Percentiles rank a stretch among this genome's conserved stretches.
Conservation (phyloP, 2,329 filamentous ascomycete species). For the Verticillium isaacii region DNA sequence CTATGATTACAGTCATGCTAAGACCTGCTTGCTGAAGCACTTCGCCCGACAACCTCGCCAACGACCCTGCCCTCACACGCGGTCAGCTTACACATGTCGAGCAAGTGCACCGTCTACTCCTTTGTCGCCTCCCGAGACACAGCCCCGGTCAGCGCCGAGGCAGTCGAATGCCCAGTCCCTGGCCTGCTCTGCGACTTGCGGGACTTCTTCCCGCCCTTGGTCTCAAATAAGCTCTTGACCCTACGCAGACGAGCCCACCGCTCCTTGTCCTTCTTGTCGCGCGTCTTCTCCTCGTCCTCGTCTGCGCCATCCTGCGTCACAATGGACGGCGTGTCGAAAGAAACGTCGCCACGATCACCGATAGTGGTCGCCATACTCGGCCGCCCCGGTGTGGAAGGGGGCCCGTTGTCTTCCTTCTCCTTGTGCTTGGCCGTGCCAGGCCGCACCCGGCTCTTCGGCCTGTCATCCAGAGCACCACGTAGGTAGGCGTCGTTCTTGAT, state of each 20-base stretch:
- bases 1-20: background rate
- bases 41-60: background rate
- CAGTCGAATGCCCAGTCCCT: constrained; percentile 29
- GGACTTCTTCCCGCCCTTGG: constrained; percentile 55
- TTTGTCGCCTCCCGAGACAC: background rate
- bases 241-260: constrained; percentile 66
- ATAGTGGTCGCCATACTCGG: constrained; percentile 8
- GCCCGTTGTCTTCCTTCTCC: constrained; percentile 12
- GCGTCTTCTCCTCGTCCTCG: constrained; percentile 39
- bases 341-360: constrained; percentile 1
- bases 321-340: constrained; percentile 11
- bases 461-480: constrained; percentile 21
- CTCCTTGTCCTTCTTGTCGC: constrained; percentile 62
- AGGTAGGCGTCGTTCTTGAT: constrained; percentile 56
- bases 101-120: background rate
- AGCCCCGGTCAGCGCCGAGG: constrained; percentile 10
- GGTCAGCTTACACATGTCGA: background rate
- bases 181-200: constrained; percentile 36
- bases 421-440: constrained; percentile 7
- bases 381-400: constrained; percentile 10
- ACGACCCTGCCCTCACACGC: background rate
- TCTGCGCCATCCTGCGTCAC: constrained; percentile 29
- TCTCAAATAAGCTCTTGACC: constrained; percentile 67
- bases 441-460: constrained; percentile 11
- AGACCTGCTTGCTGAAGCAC: no score